A percentile compares a stretch with the other conserved stretches of the same genome.
Conservation (phyloP, 768 basidiomycete species). For the Bullera alba region DNA sequence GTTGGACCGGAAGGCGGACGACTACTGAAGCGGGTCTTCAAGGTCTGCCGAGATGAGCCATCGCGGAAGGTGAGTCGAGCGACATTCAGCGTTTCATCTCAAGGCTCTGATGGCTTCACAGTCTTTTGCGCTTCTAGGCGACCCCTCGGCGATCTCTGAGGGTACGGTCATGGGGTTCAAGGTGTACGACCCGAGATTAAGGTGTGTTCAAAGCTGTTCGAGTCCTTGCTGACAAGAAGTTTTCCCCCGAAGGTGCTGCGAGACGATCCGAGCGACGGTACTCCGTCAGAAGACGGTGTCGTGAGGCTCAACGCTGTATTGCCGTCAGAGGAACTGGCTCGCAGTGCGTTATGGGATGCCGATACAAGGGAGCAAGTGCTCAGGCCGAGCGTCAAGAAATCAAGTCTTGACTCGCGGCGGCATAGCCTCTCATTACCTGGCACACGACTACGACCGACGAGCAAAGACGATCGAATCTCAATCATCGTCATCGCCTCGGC, state of each 20-base stretch:
- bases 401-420: conserved; percentile 76
- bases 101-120: neutral
- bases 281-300: neutral
- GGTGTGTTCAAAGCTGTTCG: conserved; percentile 50
- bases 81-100: conserved; percentile 1
- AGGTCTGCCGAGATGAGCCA: conserved; percentile 28
- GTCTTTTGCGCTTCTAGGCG: conserved; percentile 62
- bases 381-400: conserved; percentile 67
- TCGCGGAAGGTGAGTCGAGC: conserved; percentile 7
- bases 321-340: conserved; percentile 61
- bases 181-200: conserved; percentile 78
- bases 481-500: conserved; percentile 65
- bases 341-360: conserved; percentile 65
- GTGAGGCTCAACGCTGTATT: conserved; percentile 69
- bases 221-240: too few species aligned
- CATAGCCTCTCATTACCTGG: conserved; percentile 70
- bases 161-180: conserved; percentile 72
- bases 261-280: neutral
- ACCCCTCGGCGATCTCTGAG: conserved; percentile 61
- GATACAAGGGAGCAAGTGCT: conserved; percentile 52
- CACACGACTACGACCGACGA: conserved; percentile 57
- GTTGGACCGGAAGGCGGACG: conserved; percentile 78
- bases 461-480: conserved; percentile 76
- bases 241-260: neutral
- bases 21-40: conserved; percentile 51